These are phyloP conservation scores for Torulaspora maleeae DNA, from an alignment of 805 yeast species.

Conservation along the genomic window DNA sequence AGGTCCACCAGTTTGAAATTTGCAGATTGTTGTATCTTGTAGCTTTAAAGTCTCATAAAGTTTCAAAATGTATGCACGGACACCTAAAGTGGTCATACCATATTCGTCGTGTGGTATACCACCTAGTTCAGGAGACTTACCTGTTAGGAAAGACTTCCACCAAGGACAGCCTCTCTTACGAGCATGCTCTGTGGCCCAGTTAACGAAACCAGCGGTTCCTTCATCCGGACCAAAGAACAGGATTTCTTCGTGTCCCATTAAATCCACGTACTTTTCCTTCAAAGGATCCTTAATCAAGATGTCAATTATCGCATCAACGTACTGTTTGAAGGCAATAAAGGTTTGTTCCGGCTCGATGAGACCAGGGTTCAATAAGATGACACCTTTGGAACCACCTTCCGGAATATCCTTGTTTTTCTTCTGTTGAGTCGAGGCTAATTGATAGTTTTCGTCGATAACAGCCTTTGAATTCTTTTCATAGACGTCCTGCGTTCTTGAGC, in stretches of 20 bases:
- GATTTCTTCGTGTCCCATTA: conserved; percentile 80
- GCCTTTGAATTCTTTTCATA: conserved; percentile 80
- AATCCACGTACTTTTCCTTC: conserved; percentile 79
- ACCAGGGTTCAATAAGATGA: conserved; percentile 76
- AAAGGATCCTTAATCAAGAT: conserved; percentile 74
- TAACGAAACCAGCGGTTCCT: conserved; percentile 91
- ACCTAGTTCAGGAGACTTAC: conserved; percentile 85
- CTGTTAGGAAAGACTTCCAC: conserved; percentile 98
- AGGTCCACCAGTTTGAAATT: conserved; percentile 98
- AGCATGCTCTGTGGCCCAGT: conserved; percentile 97
- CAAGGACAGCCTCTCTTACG: conserved; percentile 87
- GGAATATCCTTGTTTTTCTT: conserved; percentile 97
- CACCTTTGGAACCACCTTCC: conserved; percentile 99
- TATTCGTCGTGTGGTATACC: conserved; percentile 98
- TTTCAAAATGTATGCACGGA: conserved; percentile 84
- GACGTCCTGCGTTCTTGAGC: conserved; percentile 78
- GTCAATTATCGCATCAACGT: conserved; percentile 87
- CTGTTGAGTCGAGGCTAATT: conserved; percentile 93
- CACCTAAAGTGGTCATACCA: conserved; percentile 96
- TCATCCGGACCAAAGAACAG: conserved; percentile 99
- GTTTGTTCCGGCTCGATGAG: conserved; percentile 68
- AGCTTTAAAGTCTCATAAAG: conserved; percentile 74
- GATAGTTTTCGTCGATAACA: conserved; percentile 93
- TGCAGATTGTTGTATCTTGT: conserved; percentile 53
- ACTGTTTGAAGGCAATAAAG: conserved; percentile 82